Evolutionary conservation across 2,329 filamentous ascomycete genomes (phyloP), one percentile per base, ranked within the genome.

Genomic region (Phialemoniopsis sp.): DNA sequence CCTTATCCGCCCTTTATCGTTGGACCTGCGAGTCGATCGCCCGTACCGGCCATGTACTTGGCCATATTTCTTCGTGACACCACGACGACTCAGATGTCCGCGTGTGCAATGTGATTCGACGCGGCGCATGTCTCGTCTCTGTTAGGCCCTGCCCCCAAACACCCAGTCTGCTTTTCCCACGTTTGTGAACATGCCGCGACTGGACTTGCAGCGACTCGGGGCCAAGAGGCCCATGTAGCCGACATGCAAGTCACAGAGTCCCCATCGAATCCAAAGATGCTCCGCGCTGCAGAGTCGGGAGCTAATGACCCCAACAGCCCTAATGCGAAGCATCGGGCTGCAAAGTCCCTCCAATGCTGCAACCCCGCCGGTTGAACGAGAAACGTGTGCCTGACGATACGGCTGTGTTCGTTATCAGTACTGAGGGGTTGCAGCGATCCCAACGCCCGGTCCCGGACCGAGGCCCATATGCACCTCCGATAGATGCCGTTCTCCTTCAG

Each of bases 111-210:
- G 17, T 19, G 21, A 17, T 34, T 19, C 32, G 30, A n/a, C 13
- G 7, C 15, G 13, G 13, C 13, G 14, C 13, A 34, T 17, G n/a
- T 18, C 14, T 34, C 32, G 32, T 15, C 32, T 34, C 14, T 8
- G 8, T n/a, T 4, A 18, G 37, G 32, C 31, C 32, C 43, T 32
- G 31, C 31, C 21, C 33, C 51, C 52, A 50, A 46, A 57, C 49
- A 53, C 46, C 55, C 53, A 59, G 45, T 56, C 47, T 45, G 26
- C 42, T 54, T 53, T 51, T 56, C 63, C 63, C 64, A 66, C 62
- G 62, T 65, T 65, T 6, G 21, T 52, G 56, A 42, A 34, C 42
- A 58, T 58, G 48, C 53, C 41, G 48, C 49, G 45, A 55, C 49
- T 48, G 53, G 41, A 55, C 48, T 45, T 14, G 30, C 31, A 32